Evolutionary conservation across 2,329 filamentous ascomycete species (phyloP).

Genomic region (Scleromitrula shiraiana): DNA sequence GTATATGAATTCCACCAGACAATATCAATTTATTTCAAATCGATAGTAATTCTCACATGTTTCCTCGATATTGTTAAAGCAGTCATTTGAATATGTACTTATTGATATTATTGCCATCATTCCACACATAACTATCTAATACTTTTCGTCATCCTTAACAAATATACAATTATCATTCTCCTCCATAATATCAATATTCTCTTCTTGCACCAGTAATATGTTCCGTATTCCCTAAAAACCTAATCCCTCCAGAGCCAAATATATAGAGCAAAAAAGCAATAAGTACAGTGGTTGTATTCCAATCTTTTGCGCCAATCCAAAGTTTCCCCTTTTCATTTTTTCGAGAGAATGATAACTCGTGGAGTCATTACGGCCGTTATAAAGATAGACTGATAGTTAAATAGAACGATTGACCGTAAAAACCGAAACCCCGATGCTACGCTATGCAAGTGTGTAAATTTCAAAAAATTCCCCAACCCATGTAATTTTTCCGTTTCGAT

Average conservation of each 20-base stretch:
- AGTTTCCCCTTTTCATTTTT: background rate
- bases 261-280: conserved; percentile 1
- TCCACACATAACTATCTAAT: too few relatives aligned
- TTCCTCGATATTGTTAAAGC: too few relatives aligned
- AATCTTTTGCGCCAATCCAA: conserved; percentile 10
- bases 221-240: background rate
- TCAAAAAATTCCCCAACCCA: conserved; percentile 3
- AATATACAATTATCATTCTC: background rate
- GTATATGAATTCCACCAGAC: too few relatives aligned
- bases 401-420: conserved; percentile 7
- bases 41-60: too few relatives aligned
- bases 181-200: background rate
- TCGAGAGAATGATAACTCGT: conserved; percentile 5
- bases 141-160: background rate
- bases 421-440: conserved; percentile 5
- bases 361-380: conserved; percentile 10
- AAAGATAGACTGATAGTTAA: conserved; percentile 11
- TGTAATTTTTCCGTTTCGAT: background rate
- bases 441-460: conserved; percentile 12
- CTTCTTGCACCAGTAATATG: background rate
- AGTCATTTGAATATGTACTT: background rate
- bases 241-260: background rate
- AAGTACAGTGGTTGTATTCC: conserved; percentile 2
- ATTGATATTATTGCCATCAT: too few relatives aligned
- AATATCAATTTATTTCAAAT: too few relatives aligned